Evolutionary conservation across 768 basidiomycete genomes (phyloP).

Genomic region (Kondoa subrosea): DNA sequence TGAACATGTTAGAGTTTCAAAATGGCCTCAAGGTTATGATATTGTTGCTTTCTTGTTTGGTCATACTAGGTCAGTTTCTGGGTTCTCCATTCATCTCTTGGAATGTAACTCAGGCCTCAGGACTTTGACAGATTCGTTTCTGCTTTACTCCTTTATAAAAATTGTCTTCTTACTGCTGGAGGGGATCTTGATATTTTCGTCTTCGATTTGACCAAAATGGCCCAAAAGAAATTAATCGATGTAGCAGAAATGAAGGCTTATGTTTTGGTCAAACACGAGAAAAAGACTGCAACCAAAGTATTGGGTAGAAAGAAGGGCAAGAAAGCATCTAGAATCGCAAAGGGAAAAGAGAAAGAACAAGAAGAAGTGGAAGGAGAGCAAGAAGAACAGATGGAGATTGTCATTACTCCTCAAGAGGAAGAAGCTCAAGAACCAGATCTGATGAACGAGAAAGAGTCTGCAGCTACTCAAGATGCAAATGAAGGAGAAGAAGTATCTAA

Average conservation of each 20-base stretch:
- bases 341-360: neutral
- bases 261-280: slow-evolving; percentile 1
- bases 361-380: neutral
- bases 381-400: slow-evolving; percentile 11
- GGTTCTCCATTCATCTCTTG: neutral
- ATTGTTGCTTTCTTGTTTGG: slow-evolving; percentile 80
- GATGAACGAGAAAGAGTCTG: slow-evolving; percentile 8
- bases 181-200: slow-evolving; percentile 61
- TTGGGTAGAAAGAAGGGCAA: slow-evolving; percentile 6
- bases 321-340: neutral
- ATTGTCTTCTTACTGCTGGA: slow-evolving; percentile 60
- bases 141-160: slow-evolving; percentile 14
- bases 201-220: slow-evolving; percentile 54
- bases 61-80: slow-evolving; percentile 48
- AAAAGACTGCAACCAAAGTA: slow-evolving; percentile 1
- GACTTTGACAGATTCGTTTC: slow-evolving; percentile 21
- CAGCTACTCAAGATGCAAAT: neutral
- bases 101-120: neutral
- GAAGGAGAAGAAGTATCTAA: slow-evolving; percentile 5
- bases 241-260: slow-evolving; percentile 14
- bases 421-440: slow-evolving; percentile 14
- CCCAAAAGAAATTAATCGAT: slow-evolving; percentile 6
- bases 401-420: slow-evolving; percentile 14
- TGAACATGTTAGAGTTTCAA: slow-evolving; percentile 81
- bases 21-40: slow-evolving; percentile 68